phyloP scores from a whole-genome alignment of 2,329 filamentous ascomycete genomes.

The Shiraia bambusicola region DNA sequence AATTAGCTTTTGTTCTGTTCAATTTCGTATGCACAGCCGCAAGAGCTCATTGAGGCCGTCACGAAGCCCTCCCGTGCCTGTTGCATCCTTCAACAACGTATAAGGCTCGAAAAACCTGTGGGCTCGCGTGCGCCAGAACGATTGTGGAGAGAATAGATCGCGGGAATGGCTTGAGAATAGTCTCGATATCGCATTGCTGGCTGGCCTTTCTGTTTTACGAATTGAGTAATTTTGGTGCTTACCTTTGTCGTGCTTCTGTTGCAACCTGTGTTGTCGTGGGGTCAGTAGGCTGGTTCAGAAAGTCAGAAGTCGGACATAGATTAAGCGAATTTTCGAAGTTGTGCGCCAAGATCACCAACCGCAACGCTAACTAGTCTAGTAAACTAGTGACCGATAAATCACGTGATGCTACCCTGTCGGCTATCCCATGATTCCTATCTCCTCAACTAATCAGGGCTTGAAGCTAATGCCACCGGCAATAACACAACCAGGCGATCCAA shows the following conservation, averaged over 20 bases:
- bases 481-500: slow-evolving; percentile 26
- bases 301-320: slow-evolving; percentile 13
- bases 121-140: slow-evolving; percentile 25
- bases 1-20: slow-evolving; percentile 30
- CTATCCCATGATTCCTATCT: no score
- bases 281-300: slow-evolving; percentile 30
- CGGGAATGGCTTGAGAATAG: slow-evolving; percentile 5
- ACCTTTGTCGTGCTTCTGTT: slow-evolving; percentile 42
- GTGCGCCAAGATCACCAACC: not conserved
- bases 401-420: no score
- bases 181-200: slow-evolving; percentile 22
- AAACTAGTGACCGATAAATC: no score
- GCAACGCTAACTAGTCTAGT: no score
- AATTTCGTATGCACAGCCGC: slow-evolving; percentile 10
- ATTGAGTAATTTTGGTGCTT: slow-evolving; percentile 20
- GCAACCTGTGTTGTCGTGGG: slow-evolving; percentile 40
- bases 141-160: slow-evolving; percentile 14
- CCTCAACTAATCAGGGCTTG: slow-evolving; percentile 26
- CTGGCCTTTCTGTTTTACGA: slow-evolving; percentile 8
- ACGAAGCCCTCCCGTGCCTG: slow-evolving; percentile 3
- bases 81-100: slow-evolving; percentile 13
- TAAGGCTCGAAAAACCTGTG: slow-evolving; percentile 13
- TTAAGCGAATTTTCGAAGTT: slow-evolving; percentile 7
- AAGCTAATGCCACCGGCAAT: slow-evolving; percentile 26
- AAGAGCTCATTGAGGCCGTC: slow-evolving; percentile 13